Evolutionary conservation across 192 early-diverging fungal species (phyloP).

Genomic region (Mortierella claussenii): DNA sequence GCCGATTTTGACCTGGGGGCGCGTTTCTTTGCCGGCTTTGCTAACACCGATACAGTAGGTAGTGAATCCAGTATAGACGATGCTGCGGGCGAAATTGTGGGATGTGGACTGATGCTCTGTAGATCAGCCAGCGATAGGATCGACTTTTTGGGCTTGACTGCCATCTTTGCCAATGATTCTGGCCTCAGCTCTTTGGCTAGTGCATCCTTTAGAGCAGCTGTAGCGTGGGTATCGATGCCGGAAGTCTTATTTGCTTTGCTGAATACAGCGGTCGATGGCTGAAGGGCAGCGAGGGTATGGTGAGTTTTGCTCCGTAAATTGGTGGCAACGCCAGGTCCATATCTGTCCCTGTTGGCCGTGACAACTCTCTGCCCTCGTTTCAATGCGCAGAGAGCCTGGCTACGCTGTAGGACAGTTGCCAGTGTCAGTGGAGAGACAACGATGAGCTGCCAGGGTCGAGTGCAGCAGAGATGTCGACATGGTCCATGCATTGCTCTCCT

Average conservation of each 20-base stretch:
- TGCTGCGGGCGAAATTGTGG: neutral
- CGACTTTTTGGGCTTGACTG: conserved; percentile 6
- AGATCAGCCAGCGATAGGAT: conserved; percentile 27
- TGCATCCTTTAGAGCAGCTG: neutral
- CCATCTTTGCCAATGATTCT: neutral
- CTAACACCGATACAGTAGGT: neutral
- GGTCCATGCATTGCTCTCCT: neutral
- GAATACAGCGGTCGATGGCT: neutral
- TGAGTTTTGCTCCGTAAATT: conserved; percentile 3
- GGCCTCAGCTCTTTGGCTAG: neutral
- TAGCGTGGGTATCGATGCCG: neutral
- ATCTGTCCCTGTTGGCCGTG: too few relatives aligned
- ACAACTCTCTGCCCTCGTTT: too few relatives aligned
- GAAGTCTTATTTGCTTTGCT: neutral
- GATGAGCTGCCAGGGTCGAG: neutral
- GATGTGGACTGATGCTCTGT: conserved; percentile 32
- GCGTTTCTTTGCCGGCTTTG: neutral
- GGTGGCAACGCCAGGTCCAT: conserved; percentile 9
- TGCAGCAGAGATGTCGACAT: neutral
- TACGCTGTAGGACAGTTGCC: neutral
- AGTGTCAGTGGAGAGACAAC: neutral
- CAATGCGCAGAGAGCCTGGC: neutral
- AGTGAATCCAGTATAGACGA: neutral
- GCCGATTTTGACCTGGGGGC: too few relatives aligned
- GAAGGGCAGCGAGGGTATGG: conserved; percentile 3